phyloP scores from a whole-genome alignment of 495 filamentous ascomycete genomes.

The Bacidia gigantensis region DNA sequence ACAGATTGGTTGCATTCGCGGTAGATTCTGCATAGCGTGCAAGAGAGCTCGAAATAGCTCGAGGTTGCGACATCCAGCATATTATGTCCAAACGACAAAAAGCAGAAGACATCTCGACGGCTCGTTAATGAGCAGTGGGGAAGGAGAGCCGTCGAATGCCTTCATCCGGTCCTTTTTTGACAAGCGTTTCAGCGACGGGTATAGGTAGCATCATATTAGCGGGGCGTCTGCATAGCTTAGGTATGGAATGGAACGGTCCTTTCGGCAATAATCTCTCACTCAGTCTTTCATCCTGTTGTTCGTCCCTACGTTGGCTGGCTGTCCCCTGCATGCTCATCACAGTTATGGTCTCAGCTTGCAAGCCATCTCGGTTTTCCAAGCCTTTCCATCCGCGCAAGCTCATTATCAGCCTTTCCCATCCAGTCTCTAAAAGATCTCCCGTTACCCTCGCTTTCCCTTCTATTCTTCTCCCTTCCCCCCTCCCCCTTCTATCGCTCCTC shows the following conservation, averaged over 20 bases:
- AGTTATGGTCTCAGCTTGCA: no score
- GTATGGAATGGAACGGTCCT: not conserved
- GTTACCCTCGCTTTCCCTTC: slow-evolving; percentile 13
- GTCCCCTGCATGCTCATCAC: not conserved
- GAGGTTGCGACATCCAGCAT: no score
- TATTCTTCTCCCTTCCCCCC: slow-evolving; percentile 9
- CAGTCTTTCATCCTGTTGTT: no score
- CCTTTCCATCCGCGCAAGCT: not conserved
- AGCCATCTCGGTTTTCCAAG: not conserved
- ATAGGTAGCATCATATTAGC: not conserved
- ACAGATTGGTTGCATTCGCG: no score
- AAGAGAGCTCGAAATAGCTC: not conserved
- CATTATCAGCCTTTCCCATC: not conserved
- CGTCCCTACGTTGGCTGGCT: no score
- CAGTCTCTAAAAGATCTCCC: slow-evolving; percentile 5
- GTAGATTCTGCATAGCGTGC: not conserved
- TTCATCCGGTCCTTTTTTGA: slow-evolving; percentile 17
- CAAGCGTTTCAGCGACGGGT: slow-evolving; percentile 17
- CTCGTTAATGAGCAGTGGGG: slow-evolving; percentile 9
- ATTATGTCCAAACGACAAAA: no score
- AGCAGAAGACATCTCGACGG: slow-evolving; percentile 4
- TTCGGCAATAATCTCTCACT: not conserved
- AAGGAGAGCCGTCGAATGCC: not conserved
- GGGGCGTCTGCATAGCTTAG: not conserved
- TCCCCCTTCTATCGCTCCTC: slow-evolving; percentile 23